Evolutionary conservation across 2,329 filamentous ascomycete genomes (phyloP).

Genomic region (Mariannaea sp.): DNA sequence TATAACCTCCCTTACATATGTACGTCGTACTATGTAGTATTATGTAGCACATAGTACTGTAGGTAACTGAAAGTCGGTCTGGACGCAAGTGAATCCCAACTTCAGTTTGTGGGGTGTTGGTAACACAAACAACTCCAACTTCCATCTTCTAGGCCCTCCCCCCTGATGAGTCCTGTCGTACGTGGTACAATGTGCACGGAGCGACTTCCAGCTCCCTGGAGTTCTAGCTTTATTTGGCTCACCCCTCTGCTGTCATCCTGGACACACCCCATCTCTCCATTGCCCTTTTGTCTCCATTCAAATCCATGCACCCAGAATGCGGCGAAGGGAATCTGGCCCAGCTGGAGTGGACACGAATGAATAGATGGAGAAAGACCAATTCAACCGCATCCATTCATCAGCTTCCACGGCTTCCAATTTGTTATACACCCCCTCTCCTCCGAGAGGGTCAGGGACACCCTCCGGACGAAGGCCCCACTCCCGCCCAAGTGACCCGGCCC

Average conservation of each 20-base stretch:
- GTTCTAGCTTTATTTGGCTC: neutral
- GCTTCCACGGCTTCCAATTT: neutral
- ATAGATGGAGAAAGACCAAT: slow-evolving; percentile 16
- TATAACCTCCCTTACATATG: no score
- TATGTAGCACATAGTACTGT: no score
- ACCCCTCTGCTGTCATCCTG: no score
- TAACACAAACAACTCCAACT: slow-evolving; percentile 2
- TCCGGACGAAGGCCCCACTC: slow-evolving; percentile 6
- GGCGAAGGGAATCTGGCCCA: neutral
- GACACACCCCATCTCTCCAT: slow-evolving; percentile 1
- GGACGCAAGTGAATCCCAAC: neutral
- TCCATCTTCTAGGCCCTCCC: neutral
- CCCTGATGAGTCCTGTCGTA: no score
- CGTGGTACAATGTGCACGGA: no score
- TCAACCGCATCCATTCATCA: slow-evolving; percentile 10
- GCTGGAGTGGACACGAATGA: slow-evolving; percentile 8
- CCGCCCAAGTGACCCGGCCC: slow-evolving; percentile 21
- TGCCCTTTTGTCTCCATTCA: slow-evolving; percentile 1
- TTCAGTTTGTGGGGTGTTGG: slow-evolving; percentile 12
- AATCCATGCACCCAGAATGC: slow-evolving; percentile 1
- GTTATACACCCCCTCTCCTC: slow-evolving; percentile 8
- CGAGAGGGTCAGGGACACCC: neutral
- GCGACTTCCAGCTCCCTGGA: no score
- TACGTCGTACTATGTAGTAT: no score
- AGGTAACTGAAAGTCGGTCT: slow-evolving; percentile 13